A percentile compares a stretch with the other conserved stretches of the same genome.
These are phyloP conservation scores for Phytophthora idaei DNA, from an alignment of 352 stramenopile species.

Conservation along the genomic window DNA sequence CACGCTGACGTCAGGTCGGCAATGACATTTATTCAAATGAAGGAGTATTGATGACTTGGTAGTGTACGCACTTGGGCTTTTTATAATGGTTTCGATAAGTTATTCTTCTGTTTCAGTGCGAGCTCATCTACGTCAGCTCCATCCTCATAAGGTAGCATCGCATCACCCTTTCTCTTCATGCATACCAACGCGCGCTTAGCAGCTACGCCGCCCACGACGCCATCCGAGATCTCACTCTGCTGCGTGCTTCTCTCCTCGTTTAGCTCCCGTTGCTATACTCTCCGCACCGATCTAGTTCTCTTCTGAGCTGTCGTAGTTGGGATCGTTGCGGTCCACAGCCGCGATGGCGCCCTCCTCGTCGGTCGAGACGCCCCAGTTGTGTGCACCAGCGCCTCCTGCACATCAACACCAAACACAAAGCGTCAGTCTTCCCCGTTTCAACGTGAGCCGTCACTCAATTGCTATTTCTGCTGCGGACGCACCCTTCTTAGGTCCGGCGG, in stretches of 20 bases:
- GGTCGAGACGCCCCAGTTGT: slow-evolving; percentile 79
- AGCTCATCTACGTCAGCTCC: not conserved
- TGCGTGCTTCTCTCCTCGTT: not conserved
- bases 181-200: not conserved
- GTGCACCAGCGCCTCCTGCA: slow-evolving; percentile 74
- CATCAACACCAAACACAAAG: not conserved
- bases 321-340: slow-evolving; percentile 72
- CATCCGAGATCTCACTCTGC: not conserved
- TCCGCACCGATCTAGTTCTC: slow-evolving; percentile 30
- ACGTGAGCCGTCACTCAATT: slow-evolving; percentile 1
- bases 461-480: slow-evolving; percentile 15
- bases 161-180: not conserved
- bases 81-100: slow-evolving; percentile 37
- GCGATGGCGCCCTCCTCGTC: slow-evolving; percentile 43
- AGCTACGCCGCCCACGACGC: not conserved
- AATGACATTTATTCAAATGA: not conserved
- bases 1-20: not conserved
- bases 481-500: slow-evolving; percentile 70
- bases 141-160: not conserved
- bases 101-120: slow-evolving; percentile 10
- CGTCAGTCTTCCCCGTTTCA: not conserved
- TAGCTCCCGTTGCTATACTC: not conserved
- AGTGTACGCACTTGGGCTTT: slow-evolving; percentile 18
- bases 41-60: not conserved
- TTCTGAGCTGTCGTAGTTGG: slow-evolving; percentile 75